Evolutionary conservation across 345 rosid genomes (phyloP).

Genomic region (Diplotaxis tenuifolia): DNA sequence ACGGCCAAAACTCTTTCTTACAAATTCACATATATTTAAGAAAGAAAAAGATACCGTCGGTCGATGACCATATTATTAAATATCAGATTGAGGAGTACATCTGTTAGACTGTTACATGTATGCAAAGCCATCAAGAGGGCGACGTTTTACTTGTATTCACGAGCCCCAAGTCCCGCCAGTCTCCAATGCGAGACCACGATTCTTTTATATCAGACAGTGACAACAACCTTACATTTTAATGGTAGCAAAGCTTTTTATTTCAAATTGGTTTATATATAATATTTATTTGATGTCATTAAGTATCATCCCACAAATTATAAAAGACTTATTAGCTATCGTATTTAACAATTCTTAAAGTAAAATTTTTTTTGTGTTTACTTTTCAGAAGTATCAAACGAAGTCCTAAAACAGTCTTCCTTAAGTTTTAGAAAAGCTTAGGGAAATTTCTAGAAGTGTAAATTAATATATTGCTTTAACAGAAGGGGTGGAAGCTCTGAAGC

Average conservation of each 20-base stretch:
- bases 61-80: constrained; percentile 19
- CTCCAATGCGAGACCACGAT: constrained; percentile 15
- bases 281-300: not conserved
- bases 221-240: constrained; percentile 19
- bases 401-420: too few species aligned
- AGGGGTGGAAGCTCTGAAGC: too few species aligned
- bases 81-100: not conserved
- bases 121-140: constrained; percentile 18
- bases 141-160: constrained; percentile 30
- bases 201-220: constrained; percentile 30
- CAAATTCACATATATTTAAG: not conserved
- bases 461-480: too few species aligned
- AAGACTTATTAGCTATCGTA: not conserved
- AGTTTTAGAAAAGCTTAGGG: too few species aligned
- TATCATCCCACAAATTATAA: not conserved
- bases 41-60: constrained; percentile 18
- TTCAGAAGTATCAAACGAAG: too few species aligned
- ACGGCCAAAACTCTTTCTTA: not conserved
- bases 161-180: constrained; percentile 26
- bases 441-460: too few species aligned
- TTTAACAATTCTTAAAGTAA: not conserved
- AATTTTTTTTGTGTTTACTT: too few species aligned
- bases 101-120: not conserved
- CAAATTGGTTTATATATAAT: not conserved
- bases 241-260: not conserved